Base-by-base conservation (phyloP, 352 stramenopile species). In the Phytopythium litorale region DNA sequence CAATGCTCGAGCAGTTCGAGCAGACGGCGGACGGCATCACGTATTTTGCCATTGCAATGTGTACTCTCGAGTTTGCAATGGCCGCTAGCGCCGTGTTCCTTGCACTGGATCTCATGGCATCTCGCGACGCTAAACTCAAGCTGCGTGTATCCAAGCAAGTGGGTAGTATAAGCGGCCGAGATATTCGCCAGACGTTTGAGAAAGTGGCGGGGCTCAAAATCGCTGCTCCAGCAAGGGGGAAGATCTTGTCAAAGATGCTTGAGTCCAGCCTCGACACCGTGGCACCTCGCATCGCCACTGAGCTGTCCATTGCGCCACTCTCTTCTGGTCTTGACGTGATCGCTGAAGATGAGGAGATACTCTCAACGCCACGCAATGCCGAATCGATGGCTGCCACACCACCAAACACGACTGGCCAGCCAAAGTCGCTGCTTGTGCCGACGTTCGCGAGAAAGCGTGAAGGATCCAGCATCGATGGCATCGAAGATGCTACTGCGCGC, bases 171-270 rank as follows among this genome's bases (percentile, higher is more conserved):
- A 58, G 53, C 12, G 71, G 71, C 16, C 28, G 25, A 7, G 72
- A 78, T 45, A 61, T 88, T 15, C 76, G 76, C 0, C 55, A 88
- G 49, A 89, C 76, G 7, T 91, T 91, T 51, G 78, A 88, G 45
- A 86, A 79, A 35, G 81, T 91, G 9, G 76, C 89, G 8, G 81
- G 81, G 4, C 74, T 91, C 40, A 88, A 89, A 65, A 89, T 91
- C 53, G 74, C 79, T 15, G 76, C 78, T n/a, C 81, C 81, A 5
- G 70, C 79, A 21, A 73, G 81, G 30, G 81, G 81, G 7, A 91
- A 89, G 56, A 76, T 91, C 37, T 70, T 85, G 8, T 87, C 81
- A 8, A 75, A 87, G 54, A 70, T 91, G 55, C 55, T 88, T 13
- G 70, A 72, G 2, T 72, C 72, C 0, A 89, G 78, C 63, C 68